Base-by-base conservation (phyloP, 306 rosid genomes). In the Albizia julibrissin region DNA sequence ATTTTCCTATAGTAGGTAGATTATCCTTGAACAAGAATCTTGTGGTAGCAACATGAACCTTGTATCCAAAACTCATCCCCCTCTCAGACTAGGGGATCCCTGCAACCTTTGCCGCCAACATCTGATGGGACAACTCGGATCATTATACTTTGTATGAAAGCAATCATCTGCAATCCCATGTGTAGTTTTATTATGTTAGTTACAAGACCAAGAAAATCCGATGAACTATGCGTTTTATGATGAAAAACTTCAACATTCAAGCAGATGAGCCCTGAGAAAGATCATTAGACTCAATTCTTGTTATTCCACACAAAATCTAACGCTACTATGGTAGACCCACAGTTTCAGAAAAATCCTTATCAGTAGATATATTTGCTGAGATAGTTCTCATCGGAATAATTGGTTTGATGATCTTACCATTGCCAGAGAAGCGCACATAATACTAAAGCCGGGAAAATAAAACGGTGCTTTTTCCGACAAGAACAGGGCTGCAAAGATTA, bases 401-500 rank as follows among this genome's bases (percentile, higher is more conserved):
- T n/a, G 19, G 58, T 67, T 52, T 50, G 61, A 68, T 68, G 31
- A 50, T 61, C 89, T 62, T 69, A 91, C 94, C 81, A 64, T 52
- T 67, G 86, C 87, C 22, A 87, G 19, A 40, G 78, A 90, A 15
- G 18, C 22, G 39, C 56, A 43, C 58, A 71, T 71, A 22, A 71
- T 22, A 44, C 58, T 71, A 3, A 71, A 71, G 39, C 75, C 75
- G 24, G 75, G 75, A 24, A 43, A 71, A 71, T 44, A 26, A 26
- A 71, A 71, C 39, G 75, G 75, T 22, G 75, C 75, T 71, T 43
- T 26, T 6, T 71, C 58, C 3, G 75, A 71, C 37, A 91, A 82
- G 83, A 91, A 91, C 31, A 87, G 67, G 50, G 95, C 95, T 91
- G 92, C 33, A 82, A 43, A 33, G 22, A 50, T 19, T 10, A 50